Evolutionary conservation across 768 basidiomycete species (phyloP), one percentile per base, ranked within the genome.

Genomic region (Pleurotus tuoliensis): DNA sequence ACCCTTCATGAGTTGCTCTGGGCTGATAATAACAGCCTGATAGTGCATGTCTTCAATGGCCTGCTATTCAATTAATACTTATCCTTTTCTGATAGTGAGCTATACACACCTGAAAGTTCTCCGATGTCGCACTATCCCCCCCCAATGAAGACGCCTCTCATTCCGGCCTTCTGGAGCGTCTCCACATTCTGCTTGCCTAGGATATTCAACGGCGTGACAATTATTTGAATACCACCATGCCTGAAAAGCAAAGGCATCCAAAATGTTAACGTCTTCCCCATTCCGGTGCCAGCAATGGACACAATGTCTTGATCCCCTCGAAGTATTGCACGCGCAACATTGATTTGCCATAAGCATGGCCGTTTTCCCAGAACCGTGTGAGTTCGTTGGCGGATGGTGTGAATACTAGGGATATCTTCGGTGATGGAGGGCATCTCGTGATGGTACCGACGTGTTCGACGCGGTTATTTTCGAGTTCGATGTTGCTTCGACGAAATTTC

Each of bases 181-280:
- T 20, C n/a, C 0, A 56, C 60, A 58, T 63, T 66, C 47, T 65
- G 64, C 27, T 61, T 60, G 4, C 64, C 57, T 3, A 69, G 60
- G 15, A 70, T 38, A 47, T 67, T 68, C 0, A 69, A 41, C 12
- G 61, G 61, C 0, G 64, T 66, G 5, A 69, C 53, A 13, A 69
- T 61, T 16, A 71, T 58, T 3, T 22, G 22, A 22, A 22, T 22
- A 22, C 22, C 22, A 22, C 22, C 3, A 1, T 1, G 22, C 56
- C 69, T 62, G 44, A 69, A 69, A 0, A 73, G 48, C 3, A 73
- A 52, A 1, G 69, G 66, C 24, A 72, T 64, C 67, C 66, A 69
- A 56, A 73, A 73, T 0, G 63, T 62, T 0, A 73, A 56, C 7
- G 67, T 71, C 45, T 71, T 72, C 3, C 69, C 70, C 43, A 61